Evolutionary conservation across 257 asterid species (phyloP).

Genomic region (Paraleonurus japonicus): DNA sequence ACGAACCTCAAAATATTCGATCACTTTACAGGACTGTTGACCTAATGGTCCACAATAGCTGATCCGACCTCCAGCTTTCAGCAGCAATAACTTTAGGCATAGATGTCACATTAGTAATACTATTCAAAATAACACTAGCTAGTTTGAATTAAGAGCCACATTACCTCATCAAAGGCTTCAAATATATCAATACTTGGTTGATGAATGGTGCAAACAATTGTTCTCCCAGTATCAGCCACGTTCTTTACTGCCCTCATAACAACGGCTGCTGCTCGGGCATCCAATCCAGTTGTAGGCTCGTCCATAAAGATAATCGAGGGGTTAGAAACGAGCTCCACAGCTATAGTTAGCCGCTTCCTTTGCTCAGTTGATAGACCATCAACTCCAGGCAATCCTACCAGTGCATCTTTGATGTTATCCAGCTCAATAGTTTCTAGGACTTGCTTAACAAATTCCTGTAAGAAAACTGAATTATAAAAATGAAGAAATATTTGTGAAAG

Average conservation of each 20-base stretch:
- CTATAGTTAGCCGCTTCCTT: slow-evolving; percentile 51
- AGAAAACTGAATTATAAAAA: neutral
- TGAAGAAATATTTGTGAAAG: neutral
- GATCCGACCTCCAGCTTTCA: slow-evolving; percentile 49
- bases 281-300: slow-evolving; percentile 53
- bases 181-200: slow-evolving; percentile 53
- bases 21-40: slow-evolving; percentile 43
- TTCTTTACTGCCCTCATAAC: slow-evolving; percentile 52
- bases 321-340: slow-evolving; percentile 51
- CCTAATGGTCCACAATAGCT: slow-evolving; percentile 44
- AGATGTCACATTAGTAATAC: neutral
- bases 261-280: slow-evolving; percentile 53
- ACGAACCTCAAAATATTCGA: slow-evolving; percentile 39
- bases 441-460: slow-evolving; percentile 46
- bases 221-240: slow-evolving; percentile 47
- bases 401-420: slow-evolving; percentile 44
- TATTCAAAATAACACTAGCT: neutral
- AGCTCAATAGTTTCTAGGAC: slow-evolving; percentile 57
- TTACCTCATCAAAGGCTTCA: slow-evolving; percentile 57
- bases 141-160: neutral
- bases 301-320: slow-evolving; percentile 55
- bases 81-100: slow-evolving; percentile 35
- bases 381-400: slow-evolving; percentile 45
- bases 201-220: slow-evolving; percentile 54
- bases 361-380: slow-evolving; percentile 55